Base-by-base conservation (phyloP, 164 flowering plant species). In the Aristolochia californica region DNA sequence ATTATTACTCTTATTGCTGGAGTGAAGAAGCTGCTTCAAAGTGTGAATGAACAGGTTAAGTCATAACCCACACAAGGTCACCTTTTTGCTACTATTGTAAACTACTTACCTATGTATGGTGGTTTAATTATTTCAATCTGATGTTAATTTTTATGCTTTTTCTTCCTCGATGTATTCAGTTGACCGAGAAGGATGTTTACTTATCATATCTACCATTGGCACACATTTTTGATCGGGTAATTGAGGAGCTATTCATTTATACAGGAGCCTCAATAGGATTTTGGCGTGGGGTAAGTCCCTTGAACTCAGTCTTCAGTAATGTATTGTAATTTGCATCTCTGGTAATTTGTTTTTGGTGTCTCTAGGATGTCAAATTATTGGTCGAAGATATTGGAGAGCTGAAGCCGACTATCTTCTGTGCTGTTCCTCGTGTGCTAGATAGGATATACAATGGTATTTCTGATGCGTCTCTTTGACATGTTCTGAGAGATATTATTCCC, bases 361-460 rank as follows among this genome's bases (percentile, higher is more conserved):
- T 75, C 52, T 87, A 94, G 99, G 93, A 94, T 74, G 89, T 80
- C 63, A 94, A 90, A 70, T 60, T 86, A 56, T 70, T 94, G 78
- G 52, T 80, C 51, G 96, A 90, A 49, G 99, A 94, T 71, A 68
- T 94, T 62, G 86, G 77, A 58, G 97, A 77, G 77, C 80, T 94
- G 25, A 94, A 82, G 67, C 99, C 99, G 43, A 84, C 91, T 34
- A 66, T 83, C 49, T 81, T 94, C 55, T 86, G 95, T 74, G 93
- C 94, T 62, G 99, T 94, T 58, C 99, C 99, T 18, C 96, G 99
- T 54, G 99, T 94, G 23, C 62, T 94, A 50, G 99, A 94, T 50
- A 75, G 93, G 66, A 77, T 94, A 30, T 81, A 94, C 26, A 50
- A 50, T 50, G 54, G 54, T 50, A 50, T 50, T 45, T n/a, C 20